Evolutionary conservation across 208 protist species (phyloP), one percentile per base, ranked within the genome.

Genomic region (Leishmania tarentolae): DNA sequence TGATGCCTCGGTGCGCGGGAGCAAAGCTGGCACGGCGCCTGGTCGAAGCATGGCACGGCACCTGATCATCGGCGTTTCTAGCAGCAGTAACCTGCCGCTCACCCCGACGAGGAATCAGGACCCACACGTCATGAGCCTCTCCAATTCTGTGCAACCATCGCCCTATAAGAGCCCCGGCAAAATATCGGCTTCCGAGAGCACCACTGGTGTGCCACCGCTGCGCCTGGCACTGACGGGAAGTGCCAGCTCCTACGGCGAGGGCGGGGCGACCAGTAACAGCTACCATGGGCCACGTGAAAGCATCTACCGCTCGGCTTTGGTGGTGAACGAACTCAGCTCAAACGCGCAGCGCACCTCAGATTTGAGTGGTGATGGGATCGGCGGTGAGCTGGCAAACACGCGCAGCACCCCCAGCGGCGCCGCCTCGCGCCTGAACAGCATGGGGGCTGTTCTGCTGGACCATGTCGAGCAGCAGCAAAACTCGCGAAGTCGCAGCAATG

Each of bases 291-390:
- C 83, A 7, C 74, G 78, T 15, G 90, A 94, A 47, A 63, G 79
- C 50, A 89, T 95, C 56, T 94, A 94, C 84, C 88, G 89, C 71
- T 93, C 90, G 13, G 89, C 92, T 6, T 63, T 92, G n/a, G 88
- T 90, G 9, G 86, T 90, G 35, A 94, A 86, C 53, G 90, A 93
- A 44, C 70, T 84, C 35, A 88, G 77, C 75, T 66, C 75, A 37
- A 84, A 82, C 70, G 85, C 83, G 21, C 79, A 78, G 11, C 85
- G 83, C 35, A 9, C 57, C 40, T 78, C 86, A 0, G 75, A 80
- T 5, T 42, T 21, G 1, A 61, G 77, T n/a, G 78, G 57, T 50
- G 82, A 78, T 40, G 63, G 56, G 9, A 52, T 31, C 74, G 24
- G 74, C 40, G 78, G 57, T 24, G 84, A 83, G n/a, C 31, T 81